phyloP scores from a whole-genome alignment of 1,139 yeast genomes.

The Suhomyces wounanorum region DNA sequence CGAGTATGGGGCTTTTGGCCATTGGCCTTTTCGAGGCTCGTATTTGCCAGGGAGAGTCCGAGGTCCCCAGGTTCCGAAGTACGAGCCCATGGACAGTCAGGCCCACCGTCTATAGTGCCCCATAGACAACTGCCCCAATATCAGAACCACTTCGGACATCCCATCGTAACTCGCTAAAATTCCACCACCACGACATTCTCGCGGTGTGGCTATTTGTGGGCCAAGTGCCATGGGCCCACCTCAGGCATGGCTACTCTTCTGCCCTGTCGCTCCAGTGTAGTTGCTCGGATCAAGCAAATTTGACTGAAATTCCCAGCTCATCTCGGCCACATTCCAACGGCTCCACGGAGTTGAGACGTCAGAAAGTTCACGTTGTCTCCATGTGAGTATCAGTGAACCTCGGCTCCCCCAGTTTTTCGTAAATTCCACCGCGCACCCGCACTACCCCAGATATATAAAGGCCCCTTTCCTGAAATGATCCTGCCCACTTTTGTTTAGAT shows the following conservation, averaged over 20 bases:
- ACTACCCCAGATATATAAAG: conserved; percentile 7
- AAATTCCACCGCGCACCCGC: conserved; percentile 2
- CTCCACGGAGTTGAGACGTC: background rate
- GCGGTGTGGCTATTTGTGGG: background rate
- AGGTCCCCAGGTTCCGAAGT: background rate
- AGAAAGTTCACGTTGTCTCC: background rate
- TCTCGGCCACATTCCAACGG: background rate
- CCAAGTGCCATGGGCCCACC: background rate
- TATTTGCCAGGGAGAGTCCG: background rate
- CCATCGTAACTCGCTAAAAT: background rate
- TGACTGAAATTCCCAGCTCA: background rate
- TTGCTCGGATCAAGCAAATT: background rate
- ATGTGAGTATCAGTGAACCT: conserved; percentile 2
- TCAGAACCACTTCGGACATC: background rate
- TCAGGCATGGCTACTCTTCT: background rate
- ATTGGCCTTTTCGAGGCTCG: background rate
- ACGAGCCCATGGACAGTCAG: background rate
- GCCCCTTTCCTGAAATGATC: background rate
- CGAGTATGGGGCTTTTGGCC: too few species aligned
- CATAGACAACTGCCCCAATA: background rate
- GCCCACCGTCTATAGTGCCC: background rate
- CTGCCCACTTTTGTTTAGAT: background rate
- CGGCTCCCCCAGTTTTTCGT: background rate
- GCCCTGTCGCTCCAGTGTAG: background rate
- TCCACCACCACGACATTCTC: background rate